phyloP scores from a whole-genome alignment of 768 basidiomycete genomes.

The Kwoniella botswanensis region DNA sequence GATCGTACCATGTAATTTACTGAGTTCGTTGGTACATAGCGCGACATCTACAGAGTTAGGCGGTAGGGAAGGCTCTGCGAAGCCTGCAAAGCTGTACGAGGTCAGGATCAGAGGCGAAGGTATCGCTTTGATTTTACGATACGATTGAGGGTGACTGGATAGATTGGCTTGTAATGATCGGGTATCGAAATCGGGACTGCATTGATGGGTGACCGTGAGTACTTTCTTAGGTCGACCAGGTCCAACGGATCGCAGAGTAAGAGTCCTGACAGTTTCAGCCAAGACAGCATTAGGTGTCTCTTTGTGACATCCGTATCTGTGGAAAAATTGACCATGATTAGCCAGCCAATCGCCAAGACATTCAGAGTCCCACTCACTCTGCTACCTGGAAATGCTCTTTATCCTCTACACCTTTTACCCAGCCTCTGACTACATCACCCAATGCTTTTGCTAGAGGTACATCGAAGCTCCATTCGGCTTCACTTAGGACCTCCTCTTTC shows the following conservation, averaged over 20 bases:
- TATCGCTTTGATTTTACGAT: constrained; percentile 20
- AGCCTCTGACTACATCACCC: constrained; percentile 5
- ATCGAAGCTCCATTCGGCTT: constrained; percentile 39
- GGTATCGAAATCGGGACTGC: constrained; percentile 27
- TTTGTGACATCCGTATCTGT: constrained; percentile 31
- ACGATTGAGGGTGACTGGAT: constrained; percentile 16
- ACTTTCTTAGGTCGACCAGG: constrained; percentile 8
- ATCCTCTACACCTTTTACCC: constrained; percentile 7
- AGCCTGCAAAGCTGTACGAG: constrained; percentile 31
- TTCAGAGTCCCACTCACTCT: constrained; percentile 21
- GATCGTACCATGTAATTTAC: constrained; percentile 21
- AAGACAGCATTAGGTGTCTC: constrained; percentile 28
- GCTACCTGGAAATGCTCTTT: constrained; percentile 24
- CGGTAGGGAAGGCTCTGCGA: constrained; percentile 27
- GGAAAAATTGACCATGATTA: neutral
- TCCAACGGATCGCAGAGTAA: constrained; percentile 5
- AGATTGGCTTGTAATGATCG: constrained; percentile 28
- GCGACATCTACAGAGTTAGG: constrained; percentile 32
- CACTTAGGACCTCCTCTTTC: constrained; percentile 20
- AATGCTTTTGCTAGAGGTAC: constrained; percentile 23
- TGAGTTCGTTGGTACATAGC: constrained; percentile 28
- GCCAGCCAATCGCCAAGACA: neutral
- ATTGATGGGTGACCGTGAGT: constrained; percentile 33
- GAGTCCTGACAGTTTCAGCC: constrained; percentile 12
- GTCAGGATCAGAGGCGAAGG: constrained; percentile 22